These are phyloP conservation scores for Metarhizium humberi DNA, from an alignment of 2,329 filamentous ascomycete genomes.

Conservation along the genomic window DNA sequence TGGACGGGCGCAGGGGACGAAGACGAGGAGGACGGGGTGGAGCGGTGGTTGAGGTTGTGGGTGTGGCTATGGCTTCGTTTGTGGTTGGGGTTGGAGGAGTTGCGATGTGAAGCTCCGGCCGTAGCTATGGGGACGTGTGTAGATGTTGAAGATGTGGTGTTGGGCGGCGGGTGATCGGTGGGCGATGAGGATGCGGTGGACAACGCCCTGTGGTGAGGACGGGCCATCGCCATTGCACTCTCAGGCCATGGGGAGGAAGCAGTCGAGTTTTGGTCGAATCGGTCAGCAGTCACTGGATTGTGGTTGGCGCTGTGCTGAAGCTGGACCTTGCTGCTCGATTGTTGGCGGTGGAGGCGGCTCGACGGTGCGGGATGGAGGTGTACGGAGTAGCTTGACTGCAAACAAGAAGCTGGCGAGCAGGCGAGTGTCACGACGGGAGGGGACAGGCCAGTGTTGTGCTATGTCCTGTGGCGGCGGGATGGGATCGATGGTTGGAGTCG, in stretches of 20 bases:
- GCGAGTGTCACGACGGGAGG: no score
- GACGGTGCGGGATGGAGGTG: no score
- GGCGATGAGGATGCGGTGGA: slow-evolving; percentile 8
- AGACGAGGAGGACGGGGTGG: not conserved
- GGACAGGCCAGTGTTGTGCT: no score
- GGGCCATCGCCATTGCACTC: slow-evolving; percentile 12
- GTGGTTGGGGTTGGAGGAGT: not conserved
- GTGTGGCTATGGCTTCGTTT: not conserved
- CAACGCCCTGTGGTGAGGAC: slow-evolving; percentile 13
- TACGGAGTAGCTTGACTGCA: no score
- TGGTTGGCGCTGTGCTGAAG: not conserved
- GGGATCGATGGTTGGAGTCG: no score
- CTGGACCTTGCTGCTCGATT: not conserved
- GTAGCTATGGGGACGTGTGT: not conserved
- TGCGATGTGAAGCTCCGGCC: not conserved
- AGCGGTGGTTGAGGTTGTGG: not conserved
- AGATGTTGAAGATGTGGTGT: not conserved
- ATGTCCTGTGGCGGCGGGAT: no score
- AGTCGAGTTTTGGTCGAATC: not conserved
- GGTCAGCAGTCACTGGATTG: not conserved
- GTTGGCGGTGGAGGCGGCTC: no score
- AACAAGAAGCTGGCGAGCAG: no score
- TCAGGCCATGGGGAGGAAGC: slow-evolving; percentile 11
- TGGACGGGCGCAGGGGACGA: slow-evolving; percentile 11
- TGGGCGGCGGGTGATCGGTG: slow-evolving; percentile 4